A percentile compares a stretch with the other conserved stretches of the same genome.
Evolutionary conservation across 106 monocot species (phyloP).

Genomic region (Platanthera zijinensis): DNA sequence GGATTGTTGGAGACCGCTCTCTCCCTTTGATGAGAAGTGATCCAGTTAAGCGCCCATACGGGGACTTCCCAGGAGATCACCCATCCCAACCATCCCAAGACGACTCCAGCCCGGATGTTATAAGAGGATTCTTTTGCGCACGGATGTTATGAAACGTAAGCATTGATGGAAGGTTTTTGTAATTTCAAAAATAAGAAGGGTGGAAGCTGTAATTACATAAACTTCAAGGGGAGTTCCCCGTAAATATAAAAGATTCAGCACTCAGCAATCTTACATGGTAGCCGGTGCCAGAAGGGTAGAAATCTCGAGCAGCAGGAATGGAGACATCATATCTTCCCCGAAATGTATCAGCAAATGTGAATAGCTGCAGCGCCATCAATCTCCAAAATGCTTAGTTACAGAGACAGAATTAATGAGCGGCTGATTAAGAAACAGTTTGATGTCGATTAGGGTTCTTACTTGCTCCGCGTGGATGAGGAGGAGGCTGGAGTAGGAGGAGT

Average conservation of each 20-base stretch:
- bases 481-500: conserved; percentile 54
- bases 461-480: conserved; percentile 71
- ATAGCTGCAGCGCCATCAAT: conserved; percentile 36
- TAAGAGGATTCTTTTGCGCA: too few relatives aligned
- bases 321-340: conserved; percentile 64
- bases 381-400: background rate
- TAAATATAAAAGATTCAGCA: background rate
- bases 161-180: too few relatives aligned
- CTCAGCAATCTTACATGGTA: conserved; percentile 36
- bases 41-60: too few relatives aligned
- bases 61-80: too few relatives aligned
- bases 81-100: too few relatives aligned
- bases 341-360: conserved; percentile 81
- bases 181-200: too few relatives aligned
- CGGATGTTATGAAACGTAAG: too few relatives aligned
- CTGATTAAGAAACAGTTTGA: background rate
- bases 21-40: too few relatives aligned
- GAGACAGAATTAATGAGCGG: background rate
- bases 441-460: conserved; percentile 14
- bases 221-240: too few relatives aligned
- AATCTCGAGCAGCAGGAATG: conserved; percentile 36
- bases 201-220: too few relatives aligned
- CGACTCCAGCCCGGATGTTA: too few relatives aligned
- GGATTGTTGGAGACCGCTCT: too few relatives aligned
- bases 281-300: conserved; percentile 53